phyloP scores from a whole-genome alignment of 805 yeast species.

The Wickerhamiella azyma region DNA sequence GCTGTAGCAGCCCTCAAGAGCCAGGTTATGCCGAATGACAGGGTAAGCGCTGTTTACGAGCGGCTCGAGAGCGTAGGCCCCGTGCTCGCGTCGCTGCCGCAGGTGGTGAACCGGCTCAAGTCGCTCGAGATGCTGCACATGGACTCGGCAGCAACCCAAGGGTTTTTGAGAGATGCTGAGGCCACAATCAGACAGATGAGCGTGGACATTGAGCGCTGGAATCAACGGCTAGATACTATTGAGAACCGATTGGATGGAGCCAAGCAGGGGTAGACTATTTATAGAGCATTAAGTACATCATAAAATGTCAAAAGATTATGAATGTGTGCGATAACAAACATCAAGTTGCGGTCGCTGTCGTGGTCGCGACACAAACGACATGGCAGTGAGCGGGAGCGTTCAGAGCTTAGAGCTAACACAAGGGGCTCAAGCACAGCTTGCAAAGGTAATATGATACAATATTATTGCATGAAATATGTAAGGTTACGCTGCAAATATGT shows the following conservation, averaged over 20 bases:
- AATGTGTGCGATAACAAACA: no score
- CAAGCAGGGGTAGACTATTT: no score
- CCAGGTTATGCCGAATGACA: slow-evolving; percentile 1
- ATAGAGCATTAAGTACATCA: no score
- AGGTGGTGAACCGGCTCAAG: not conserved
- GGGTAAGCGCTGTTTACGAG: not conserved
- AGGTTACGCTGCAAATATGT: no score
- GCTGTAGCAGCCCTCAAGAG: not conserved
- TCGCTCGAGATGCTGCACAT: slow-evolving; percentile 4
- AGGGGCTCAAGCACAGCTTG: no score
- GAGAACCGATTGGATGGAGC: not conserved
- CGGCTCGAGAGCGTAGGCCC: slow-evolving; percentile 7
- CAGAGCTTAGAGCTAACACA: no score
- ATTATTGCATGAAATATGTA: no score
- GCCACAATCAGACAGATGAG: slow-evolving; percentile 2
- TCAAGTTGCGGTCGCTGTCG: no score
- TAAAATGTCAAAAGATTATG: no score
- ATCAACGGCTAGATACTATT: slow-evolving; percentile 1
- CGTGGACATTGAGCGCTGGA: slow-evolving; percentile 6
- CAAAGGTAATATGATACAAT: no score
- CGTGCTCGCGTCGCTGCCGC: slow-evolving; percentile 5
- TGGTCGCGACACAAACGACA: no score
- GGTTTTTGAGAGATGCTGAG: slow-evolving; percentile 3
- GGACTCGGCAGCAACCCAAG: slow-evolving; percentile 3
- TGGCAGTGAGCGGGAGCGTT: no score